Evolutionary conservation across 176 grass and related monocot genomes (phyloP), one percentile per base, ranked within the genome.

Genomic region (Carex myosuroides): DNA sequence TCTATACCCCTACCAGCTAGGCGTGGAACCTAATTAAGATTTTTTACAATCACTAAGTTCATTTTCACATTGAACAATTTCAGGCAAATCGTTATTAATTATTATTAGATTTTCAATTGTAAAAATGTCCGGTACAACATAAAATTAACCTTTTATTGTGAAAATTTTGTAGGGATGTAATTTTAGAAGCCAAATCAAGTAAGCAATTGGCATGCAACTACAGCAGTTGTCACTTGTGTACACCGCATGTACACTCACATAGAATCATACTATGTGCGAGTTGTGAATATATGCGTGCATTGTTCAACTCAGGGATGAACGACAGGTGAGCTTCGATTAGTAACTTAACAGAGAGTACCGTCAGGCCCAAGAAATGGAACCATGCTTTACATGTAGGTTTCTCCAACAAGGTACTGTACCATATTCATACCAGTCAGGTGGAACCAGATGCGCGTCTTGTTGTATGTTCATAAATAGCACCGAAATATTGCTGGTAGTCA

Each of bases 221-320:
- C 78, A 73, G 57, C 3, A 53, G 69, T 29, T 98, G 95, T 76
- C 70, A 90, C 39, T 72, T 88, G n/a, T 86, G 42, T 1, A 85
- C 75, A n/a, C 83, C 86, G 6, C 95, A 98, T 59, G 39, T 86
- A 56, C 95, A 98, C 53, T 39, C 84, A 20, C 92, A 98, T 83
- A 98, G 91, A 75, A 88, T 91, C 55, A 60, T 98, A 76, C 65
- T 98, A 77, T 89, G 52, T 63, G 84, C 82, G 20, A 87, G 68
- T 79, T 93, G 92, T 7, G 92, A 93, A 87, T 98, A 98, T 55
- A 57, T 98, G 32, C 86, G 87, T 17, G 92, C 92, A 39, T 86
- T 98, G 6, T 98, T 98, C 86, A 84, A 58, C 1, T 94, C 95
- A 14, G 92, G 95, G 58, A 98, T 94, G 95, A 88, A 98, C 12